These are phyloP conservation scores for Berkeleyomyces basicola DNA, from an alignment of 2,329 filamentous ascomycete genomes.

Conservation along the genomic window DNA sequence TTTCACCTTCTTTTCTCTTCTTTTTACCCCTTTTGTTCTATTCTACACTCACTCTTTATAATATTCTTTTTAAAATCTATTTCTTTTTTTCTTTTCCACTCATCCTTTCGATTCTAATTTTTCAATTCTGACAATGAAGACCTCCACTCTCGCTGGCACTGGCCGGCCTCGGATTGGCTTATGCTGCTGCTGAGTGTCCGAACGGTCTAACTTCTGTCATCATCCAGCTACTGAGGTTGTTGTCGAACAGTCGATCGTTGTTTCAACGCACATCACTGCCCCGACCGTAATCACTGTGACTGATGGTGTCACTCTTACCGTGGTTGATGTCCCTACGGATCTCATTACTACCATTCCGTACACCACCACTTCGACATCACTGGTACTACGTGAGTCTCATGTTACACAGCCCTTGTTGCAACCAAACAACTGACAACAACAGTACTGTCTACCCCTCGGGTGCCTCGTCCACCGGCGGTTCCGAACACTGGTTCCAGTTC, in stretches of 20 bases:
- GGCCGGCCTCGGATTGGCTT: conserved; percentile 10
- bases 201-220: conserved; percentile 4
- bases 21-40: background rate
- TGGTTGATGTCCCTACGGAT: conserved; percentile 7
- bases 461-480: background rate
- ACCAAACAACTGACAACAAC: background rate
- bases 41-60: background rate
- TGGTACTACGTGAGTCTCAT: conserved; percentile 5
- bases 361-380: conserved; percentile 6
- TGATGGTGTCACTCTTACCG: conserved; percentile 4
- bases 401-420: background rate
- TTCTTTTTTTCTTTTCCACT: background rate
- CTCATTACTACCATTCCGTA: conserved; percentile 6
- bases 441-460: background rate
- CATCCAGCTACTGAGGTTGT: conserved; percentile 7
- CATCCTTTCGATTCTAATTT: background rate
- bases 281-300: conserved; percentile 10
- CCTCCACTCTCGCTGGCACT: conserved; percentile 8
- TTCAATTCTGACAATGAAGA: background rate
- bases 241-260: background rate
- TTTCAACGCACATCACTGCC: conserved; percentile 4
- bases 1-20: conserved; percentile 3
- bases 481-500: background rate
- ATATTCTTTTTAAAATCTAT: background rate
- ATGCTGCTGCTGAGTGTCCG: conserved; percentile 7